Conservation (phyloP, 73 alveolate species). For the Tetrahymena borealis region DNA sequence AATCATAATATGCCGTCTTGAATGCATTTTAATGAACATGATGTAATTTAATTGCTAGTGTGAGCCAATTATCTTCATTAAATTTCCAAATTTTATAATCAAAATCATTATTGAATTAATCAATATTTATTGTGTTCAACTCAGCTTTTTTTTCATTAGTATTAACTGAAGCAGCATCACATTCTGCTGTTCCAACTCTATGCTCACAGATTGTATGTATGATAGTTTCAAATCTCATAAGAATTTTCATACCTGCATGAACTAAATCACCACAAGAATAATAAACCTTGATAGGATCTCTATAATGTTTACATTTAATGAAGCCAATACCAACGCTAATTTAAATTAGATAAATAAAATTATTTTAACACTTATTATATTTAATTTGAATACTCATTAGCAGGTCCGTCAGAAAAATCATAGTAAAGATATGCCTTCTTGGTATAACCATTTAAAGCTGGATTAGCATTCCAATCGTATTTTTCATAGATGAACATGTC, state of each 20-base stretch:
- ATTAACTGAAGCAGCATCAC: neutral
- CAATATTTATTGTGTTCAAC: neutral
- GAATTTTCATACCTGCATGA: neutral
- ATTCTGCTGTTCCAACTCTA: neutral
- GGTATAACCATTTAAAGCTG: neutral
- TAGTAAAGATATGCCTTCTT: neutral
- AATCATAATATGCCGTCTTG: neutral
- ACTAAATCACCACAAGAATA: neutral
- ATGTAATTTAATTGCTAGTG: neutral
- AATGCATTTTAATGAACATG: neutral
- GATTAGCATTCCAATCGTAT: neutral
- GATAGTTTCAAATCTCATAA: neutral
- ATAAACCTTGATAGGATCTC: neutral
- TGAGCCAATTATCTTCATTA: neutral
- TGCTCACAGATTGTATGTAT: neutral
- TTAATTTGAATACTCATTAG: neutral
- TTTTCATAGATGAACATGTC: neutral
- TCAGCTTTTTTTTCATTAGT: neutral
- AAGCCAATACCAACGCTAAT: neutral
- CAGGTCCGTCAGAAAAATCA: neutral
- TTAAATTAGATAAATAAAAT: too few species aligned
- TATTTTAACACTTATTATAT: too few species aligned
- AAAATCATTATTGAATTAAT: neutral
- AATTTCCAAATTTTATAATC: neutral
- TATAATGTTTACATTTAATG: neutral